Conservation (phyloP, 208 protist genomes). For the Trypanosoma rangeli region DNA sequence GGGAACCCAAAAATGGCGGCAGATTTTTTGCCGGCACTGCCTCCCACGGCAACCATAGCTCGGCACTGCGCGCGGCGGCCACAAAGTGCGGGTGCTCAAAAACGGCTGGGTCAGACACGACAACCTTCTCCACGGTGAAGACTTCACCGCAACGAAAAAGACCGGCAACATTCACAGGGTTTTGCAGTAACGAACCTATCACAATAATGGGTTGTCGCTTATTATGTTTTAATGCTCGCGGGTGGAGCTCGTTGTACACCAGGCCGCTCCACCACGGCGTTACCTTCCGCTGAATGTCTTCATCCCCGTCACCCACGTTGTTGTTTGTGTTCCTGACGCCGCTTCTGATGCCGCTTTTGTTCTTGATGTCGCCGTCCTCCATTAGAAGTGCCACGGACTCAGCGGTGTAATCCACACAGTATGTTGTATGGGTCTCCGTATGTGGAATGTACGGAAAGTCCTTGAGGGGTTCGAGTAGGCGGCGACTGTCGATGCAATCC, state of each 20-base stretch:
- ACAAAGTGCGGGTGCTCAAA: conserved; percentile 90
- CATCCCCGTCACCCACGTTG: conserved; percentile 23
- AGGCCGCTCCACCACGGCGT: conserved; percentile 87
- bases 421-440: conserved; percentile 42
- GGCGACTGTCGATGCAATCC: conserved; percentile 13
- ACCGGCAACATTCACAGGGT: conserved; percentile 89
- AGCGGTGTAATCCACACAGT: conserved; percentile 79
- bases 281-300: conserved; percentile 89
- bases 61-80: conserved; percentile 81
- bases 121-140: conserved; percentile 78
- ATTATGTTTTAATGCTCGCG: conserved; percentile 46
- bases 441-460: conserved; percentile 71
- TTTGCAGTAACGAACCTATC: conserved; percentile 81
- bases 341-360: neutral
- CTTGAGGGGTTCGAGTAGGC: conserved; percentile 42
- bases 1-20: conserved; percentile 48
- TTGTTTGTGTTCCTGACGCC: conserved; percentile 1
- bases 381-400: conserved; percentile 60
- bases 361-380: conserved; percentile 28
- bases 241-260: conserved; percentile 89
- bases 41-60: conserved; percentile 88
- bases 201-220: conserved; percentile 76
- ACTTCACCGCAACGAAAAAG: conserved; percentile 90
- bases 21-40: conserved; percentile 60
- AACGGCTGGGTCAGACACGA: conserved; percentile 70